Conservation (phyloP, 305 asterid genomes). For the Nicotiana rustica region DNA sequence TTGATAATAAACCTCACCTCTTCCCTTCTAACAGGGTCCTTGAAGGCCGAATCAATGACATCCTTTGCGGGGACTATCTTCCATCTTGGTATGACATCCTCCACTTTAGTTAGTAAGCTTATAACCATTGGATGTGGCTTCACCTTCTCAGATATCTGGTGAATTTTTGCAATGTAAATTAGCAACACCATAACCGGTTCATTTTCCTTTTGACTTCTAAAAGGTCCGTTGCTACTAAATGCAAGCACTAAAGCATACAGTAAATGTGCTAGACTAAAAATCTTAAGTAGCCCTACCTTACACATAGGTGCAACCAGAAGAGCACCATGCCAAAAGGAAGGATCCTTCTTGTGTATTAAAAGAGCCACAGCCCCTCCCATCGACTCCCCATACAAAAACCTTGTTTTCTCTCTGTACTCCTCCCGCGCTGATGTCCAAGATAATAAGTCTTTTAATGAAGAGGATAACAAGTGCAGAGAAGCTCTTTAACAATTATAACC, state of each 20-base stretch:
- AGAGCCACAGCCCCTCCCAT: conserved; percentile 98
- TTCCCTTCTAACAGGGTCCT: conserved; percentile 85
- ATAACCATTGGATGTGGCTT: conserved; percentile 93
- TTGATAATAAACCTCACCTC: conserved; percentile 53
- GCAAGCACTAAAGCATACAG: not conserved
- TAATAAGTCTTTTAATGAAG: conserved; percentile 10
- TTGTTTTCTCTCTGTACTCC: conserved; percentile 67
- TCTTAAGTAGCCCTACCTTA: conserved; percentile 56
- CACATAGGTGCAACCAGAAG: conserved; percentile 97
- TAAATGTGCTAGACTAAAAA: not conserved
- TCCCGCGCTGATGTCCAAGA: conserved; percentile 58
- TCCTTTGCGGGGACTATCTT: conserved; percentile 94
- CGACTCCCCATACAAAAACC: conserved; percentile 92
- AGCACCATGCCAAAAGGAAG: conserved; percentile 92
- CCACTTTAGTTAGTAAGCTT: conserved; percentile 74
- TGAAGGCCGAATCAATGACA: conserved; percentile 91
- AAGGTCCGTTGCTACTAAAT: not conserved
- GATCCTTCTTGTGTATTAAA: conserved; percentile 78
- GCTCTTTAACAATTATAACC: not conserved
- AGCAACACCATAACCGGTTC: conserved; percentile 3
- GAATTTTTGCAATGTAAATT: conserved; percentile 20
- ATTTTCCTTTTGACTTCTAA: not conserved
- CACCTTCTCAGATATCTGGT: conserved; percentile 91
- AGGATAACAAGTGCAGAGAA: not conserved
- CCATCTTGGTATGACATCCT: conserved; percentile 94